phyloP scores from a whole-genome alignment of 2,329 filamentous ascomycete genomes.

The Pyrenochaeta sp. region DNA sequence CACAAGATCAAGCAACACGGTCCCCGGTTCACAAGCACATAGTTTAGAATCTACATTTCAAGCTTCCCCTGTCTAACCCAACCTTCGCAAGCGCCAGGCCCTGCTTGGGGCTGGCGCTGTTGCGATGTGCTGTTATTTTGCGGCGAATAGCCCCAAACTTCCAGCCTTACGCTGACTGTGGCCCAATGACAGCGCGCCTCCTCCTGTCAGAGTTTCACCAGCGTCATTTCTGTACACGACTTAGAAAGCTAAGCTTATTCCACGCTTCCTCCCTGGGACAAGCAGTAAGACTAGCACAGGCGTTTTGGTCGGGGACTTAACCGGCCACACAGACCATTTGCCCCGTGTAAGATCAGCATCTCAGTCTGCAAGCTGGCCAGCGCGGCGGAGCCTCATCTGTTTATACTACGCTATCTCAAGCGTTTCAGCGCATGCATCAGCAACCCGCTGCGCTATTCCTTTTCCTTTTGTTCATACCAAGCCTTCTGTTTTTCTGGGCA shows the following conservation, averaged over 20 bases:
- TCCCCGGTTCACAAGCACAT: background rate
- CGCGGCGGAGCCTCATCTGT: constrained; percentile 27
- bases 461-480: constrained; percentile 14
- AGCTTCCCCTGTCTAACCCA: constrained; percentile 1
- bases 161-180: constrained; percentile 8
- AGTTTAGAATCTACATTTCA: background rate
- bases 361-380: constrained; percentile 13
- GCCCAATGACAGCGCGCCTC: constrained; percentile 5
- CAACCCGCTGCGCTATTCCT: constrained; percentile 10
- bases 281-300: constrained; percentile 6
- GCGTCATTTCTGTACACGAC: background rate
- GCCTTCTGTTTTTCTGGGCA: constrained; percentile 26
- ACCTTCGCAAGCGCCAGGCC: constrained; percentile 3
- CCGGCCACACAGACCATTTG: constrained; percentile 11
- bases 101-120: constrained; percentile 4
- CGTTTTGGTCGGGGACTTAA: constrained; percentile 29
- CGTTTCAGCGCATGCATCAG: constrained; percentile 24
- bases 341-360: constrained; percentile 27
- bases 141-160: constrained; percentile 2
- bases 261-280: constrained; percentile 8
- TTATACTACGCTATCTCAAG: constrained; percentile 23
- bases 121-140: background rate
- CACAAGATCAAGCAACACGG: background rate
- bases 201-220: constrained; percentile 16
- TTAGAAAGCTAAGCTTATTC: constrained; percentile 5